phyloP scores from a whole-genome alignment of 2,329 filamentous ascomycete species.

The Sordariomycetes sp. region DNA sequence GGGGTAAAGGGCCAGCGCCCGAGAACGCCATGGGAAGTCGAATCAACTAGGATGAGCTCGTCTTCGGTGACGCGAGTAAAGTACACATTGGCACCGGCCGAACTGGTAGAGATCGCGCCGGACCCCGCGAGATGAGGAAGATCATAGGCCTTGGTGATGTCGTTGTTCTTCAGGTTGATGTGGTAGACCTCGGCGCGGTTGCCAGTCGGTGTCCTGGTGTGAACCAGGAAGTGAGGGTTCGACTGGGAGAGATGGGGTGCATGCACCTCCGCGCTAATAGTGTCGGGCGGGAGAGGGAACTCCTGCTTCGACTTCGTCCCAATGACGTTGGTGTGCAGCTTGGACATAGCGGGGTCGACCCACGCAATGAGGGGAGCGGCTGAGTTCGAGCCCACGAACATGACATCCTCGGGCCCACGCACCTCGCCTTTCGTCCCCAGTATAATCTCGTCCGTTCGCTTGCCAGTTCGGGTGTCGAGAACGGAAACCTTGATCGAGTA shows the following conservation, averaged over 20 bases:
- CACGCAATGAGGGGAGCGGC: conserved; percentile 64
- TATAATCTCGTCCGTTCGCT: conserved; percentile 55
- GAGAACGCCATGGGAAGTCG: conserved; percentile 61
- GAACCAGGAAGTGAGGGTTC: conserved; percentile 71
- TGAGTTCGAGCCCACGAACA: conserved; percentile 65
- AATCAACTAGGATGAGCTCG: conserved; percentile 63
- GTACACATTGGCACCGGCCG: conserved; percentile 68
- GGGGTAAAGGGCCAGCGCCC: conserved; percentile 56
- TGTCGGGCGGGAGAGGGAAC: conserved; percentile 32
- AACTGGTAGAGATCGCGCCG: conserved; percentile 70
- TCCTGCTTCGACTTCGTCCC: conserved; percentile 44
- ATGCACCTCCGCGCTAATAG: conserved; percentile 49
- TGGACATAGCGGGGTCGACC: conserved; percentile 49
- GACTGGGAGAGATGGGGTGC: conserved; percentile 61
- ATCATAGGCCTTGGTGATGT: conserved; percentile 65
- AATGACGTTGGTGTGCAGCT: conserved; percentile 59
- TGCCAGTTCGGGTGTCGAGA: conserved; percentile 61
- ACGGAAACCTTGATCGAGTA: conserved; percentile 66
- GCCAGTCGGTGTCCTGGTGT: conserved; percentile 40
- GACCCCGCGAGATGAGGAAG: conserved; percentile 57
- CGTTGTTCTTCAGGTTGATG: conserved; percentile 56
- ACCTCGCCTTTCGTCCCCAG: conserved; percentile 67
- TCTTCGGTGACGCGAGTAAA: conserved; percentile 71
- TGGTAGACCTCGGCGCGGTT: conserved; percentile 83
- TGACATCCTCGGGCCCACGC: conserved; percentile 46